Percentiles rank a stretch among this genome's conserved stretches.
These are phyloP conservation scores for Rhododendron molle DNA, from an alignment of 148 eudicot species.

Conservation along the genomic window DNA sequence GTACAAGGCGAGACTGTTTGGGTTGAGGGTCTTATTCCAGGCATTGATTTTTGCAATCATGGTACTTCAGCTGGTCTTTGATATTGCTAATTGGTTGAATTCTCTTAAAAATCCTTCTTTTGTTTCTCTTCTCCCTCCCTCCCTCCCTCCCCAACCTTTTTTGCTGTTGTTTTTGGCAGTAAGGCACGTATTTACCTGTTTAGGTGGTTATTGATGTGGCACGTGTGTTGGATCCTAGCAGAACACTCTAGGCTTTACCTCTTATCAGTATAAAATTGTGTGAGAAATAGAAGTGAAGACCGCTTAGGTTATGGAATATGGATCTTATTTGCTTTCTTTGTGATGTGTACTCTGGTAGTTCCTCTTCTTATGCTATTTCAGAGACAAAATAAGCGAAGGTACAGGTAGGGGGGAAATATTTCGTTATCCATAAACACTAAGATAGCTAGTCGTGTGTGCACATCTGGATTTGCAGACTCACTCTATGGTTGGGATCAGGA, in stretches of 20 bases:
- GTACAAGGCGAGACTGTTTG: slow-evolving; percentile 63
- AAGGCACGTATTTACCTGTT: background rate
- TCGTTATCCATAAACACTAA: background rate
- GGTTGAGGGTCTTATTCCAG: slow-evolving; percentile 97
- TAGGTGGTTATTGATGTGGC: background rate
- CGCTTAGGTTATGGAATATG: background rate
- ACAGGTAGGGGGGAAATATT: background rate
- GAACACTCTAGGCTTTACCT: background rate
- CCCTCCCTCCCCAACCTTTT: background rate
- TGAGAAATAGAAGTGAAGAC: background rate
- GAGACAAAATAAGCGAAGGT: background rate
- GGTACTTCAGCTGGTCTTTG: slow-evolving; percentile 39
- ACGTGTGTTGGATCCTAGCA: background rate
- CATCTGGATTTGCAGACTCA: background rate
- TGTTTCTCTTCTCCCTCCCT: background rate
- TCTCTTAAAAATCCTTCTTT: background rate
- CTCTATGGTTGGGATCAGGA: background rate
- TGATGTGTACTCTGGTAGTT: background rate
- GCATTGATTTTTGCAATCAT: slow-evolving; percentile 98
- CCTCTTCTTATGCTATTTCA: background rate
- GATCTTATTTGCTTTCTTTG: background rate
- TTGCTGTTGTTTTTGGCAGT: background rate
- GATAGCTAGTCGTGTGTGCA: background rate
- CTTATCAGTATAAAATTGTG: background rate
- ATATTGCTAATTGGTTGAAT: background rate